Evolutionary conservation across 495 filamentous ascomycete genomes (phyloP), one percentile per base, ranked within the genome.

Genomic region (Aspergillus bertholletiae): DNA sequence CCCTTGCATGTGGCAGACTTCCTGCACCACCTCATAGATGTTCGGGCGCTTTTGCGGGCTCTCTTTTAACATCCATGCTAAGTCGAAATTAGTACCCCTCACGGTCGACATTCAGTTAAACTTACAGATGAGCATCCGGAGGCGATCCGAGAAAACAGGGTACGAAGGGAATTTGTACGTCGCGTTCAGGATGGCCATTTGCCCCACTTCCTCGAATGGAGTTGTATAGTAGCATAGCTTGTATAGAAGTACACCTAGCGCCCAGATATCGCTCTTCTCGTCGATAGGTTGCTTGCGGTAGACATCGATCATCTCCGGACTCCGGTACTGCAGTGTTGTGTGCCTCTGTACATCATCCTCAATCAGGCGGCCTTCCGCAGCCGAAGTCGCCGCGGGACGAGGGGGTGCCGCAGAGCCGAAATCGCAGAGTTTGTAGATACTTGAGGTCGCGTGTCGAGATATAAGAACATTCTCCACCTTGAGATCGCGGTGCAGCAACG

Each of bases 151-250:
- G 70, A 97, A 97, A 20, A 78, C 65, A 26, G 94, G 94, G 63
- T 97, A 89, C 39, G 78, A 76, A 20, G 95, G 95, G 67, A 88
- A 97, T 67, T 90, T 94, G 83, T 88, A 98, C 62, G 82, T 95
- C 37, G 95, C 94, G 65, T 97, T 97, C 37, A 98, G 76, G 59
- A 98, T 98, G n/a, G 94, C 94, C 73, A 97, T 89, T 73, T 96
- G 92, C 18, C 94, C 94, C 60, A 94, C 89, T 52, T 97, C 95
- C 72, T 98, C 94, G 64, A 98, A 98, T 3, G 94, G 94, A 8
- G 94, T 98, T 24, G 95, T 98, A 75, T 97, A 98, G 75, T 97
- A 98, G 75, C 94, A 98, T 50, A 98, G 80, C 77, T 98, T 98
- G 77, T 97, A 98, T 46, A 98, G 76, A 45, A 98, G 77, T 27